Evolutionary conservation across 805 yeast genomes (phyloP), one percentile per base, ranked within the genome.

Genomic region (Pichia membranifaciens): DNA sequence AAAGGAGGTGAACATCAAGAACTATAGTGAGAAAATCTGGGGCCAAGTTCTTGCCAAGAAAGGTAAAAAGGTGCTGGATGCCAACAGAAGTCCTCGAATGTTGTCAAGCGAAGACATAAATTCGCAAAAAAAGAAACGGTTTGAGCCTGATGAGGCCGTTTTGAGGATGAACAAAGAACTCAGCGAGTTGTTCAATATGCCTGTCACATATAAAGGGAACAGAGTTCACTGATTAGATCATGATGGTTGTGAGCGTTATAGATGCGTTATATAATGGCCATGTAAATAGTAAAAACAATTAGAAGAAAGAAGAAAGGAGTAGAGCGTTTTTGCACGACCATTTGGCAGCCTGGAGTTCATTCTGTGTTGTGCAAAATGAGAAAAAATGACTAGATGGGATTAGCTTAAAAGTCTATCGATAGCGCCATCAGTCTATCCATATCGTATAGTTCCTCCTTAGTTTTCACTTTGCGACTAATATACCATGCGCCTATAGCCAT

Each of bases 401-500:
- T 25, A 18, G 10, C 7, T 28, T 21, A 45, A 9, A 48, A 37
- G n/a, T 45, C 46, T 10, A 18, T n/a, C 9, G 47, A 28, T 9
- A 44, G 16, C 9, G 47, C 47, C 35, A 40, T 34, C 12, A 48
- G 12, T 38, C 53, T 55, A 53, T 68, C 72, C 37, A 72, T 74
- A 16, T 55, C 45, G 29, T 56, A 58, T 13, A 73, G 55, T 44
- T 69, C 64, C 7, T 66, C 67, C 21, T 69, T 67, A 2, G 70
- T 67, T 51, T 70, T 73, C n/a, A 77, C 67, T 48, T 56, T 65
- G n/a, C 64, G 50, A 52, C 77, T 72, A 10, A 73, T 47, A 15
- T 67, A 47, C 10, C 70, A 59, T 0, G 84, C 82, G 3, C 73
- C 72, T 15, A 75, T 51, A 2, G 81, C 65, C 21, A 75, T 68